Conservation (phyloP, 345 rosid genomes). For the Balakata baccata region DNA sequence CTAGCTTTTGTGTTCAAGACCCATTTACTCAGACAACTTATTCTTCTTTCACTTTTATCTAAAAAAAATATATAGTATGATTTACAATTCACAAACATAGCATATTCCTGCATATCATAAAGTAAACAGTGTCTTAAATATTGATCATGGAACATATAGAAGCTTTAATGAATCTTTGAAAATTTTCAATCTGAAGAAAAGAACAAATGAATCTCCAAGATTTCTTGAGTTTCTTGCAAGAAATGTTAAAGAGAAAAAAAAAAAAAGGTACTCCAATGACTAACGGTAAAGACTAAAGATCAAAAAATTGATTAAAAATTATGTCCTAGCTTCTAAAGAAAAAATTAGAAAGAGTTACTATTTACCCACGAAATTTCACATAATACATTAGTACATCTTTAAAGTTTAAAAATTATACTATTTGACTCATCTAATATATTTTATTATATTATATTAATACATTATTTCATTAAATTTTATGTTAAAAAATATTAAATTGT, state of each 20-base stretch:
- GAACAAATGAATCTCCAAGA: constrained; percentile 35
- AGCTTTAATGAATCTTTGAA: neutral
- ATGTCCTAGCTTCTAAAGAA: constrained; percentile 9
- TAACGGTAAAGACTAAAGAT: too few species aligned
- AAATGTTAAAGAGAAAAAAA: constrained; percentile 36
- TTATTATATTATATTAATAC: too few species aligned
- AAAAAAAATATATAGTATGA: neutral
- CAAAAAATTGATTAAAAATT: too few species aligned
- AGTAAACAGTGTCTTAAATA: neutral
- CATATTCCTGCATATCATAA: neutral
- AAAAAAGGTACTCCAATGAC: neutral
- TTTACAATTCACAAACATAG: neutral
- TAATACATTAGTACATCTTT: too few species aligned
- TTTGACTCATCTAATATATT: too few species aligned
- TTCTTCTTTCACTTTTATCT: neutral
- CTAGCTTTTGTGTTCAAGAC: too few species aligned
- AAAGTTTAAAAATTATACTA: too few species aligned
- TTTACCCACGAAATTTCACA: too few species aligned
- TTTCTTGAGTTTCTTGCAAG: constrained; percentile 52
- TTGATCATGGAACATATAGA: constrained; percentile 5
- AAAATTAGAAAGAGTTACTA: too few species aligned
- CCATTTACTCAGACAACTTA: too few species aligned
- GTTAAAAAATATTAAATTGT: too few species aligned
- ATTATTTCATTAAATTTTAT: too few species aligned
- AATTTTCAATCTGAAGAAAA: constrained; percentile 28